Percentiles rank a stretch among this genome's conserved stretches.
Evolutionary conservation across 352 stramenopile species (phyloP).

Genomic region (Achlya hypogyna): DNA sequence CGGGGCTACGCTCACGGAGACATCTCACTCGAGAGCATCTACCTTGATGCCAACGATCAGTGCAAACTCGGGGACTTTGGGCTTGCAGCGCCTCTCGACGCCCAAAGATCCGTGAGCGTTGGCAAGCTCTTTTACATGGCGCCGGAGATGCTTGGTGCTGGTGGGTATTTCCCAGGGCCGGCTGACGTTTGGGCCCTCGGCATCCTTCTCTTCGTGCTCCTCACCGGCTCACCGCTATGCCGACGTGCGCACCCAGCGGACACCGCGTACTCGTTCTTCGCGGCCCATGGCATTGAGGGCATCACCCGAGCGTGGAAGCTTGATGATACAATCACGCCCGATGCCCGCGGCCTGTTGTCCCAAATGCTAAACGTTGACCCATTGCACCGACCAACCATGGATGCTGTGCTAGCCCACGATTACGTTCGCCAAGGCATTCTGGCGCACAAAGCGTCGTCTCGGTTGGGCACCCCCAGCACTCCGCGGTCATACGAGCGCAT

Average conservation of each 20-base stretch:
- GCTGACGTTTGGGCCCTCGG: no score
- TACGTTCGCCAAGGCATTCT: no score
- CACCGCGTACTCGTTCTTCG: not conserved
- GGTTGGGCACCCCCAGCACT: no score
- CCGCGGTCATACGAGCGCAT: no score
- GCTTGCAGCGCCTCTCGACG: conserved; percentile 1
- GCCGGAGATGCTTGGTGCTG: no score
- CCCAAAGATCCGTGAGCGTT: no score
- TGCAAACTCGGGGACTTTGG: conserved; percentile 21
- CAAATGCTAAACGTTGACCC: not conserved
- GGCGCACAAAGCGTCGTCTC: no score
- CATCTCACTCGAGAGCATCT: conserved; percentile 92
- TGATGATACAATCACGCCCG: not conserved
- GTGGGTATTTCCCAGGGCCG: no score
- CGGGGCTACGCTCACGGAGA: conserved; percentile 91
- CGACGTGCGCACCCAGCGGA: conserved; percentile 23
- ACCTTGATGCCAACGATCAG: conserved; percentile 63
- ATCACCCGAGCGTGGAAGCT: not conserved
- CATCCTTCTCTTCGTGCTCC: no score
- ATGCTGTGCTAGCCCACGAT: not conserved
- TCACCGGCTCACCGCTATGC: conserved; percentile 50
- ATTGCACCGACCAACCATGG: not conserved
- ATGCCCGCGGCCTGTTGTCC: not conserved
- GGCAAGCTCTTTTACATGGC: conserved; percentile 63
- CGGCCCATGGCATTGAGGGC: not conserved